phyloP scores from a whole-genome alignment of 768 basidiomycete genomes.

The Russula vinacea region DNA sequence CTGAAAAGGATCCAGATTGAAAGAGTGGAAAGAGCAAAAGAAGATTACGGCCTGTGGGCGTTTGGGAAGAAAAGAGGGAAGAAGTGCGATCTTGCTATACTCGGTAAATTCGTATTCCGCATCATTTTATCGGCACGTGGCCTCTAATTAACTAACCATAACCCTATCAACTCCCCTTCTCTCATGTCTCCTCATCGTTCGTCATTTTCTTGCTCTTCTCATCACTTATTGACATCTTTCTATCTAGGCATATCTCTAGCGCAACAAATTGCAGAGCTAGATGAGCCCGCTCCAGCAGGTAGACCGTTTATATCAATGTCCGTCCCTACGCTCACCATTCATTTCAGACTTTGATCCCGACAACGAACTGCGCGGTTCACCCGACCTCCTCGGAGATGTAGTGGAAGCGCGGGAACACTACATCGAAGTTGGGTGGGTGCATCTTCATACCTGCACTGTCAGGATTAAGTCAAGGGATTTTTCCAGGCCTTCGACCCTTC shows the following conservation, averaged over 20 bases:
- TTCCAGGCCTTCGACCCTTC: slow-evolving; percentile 63
- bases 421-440: slow-evolving; percentile 72
- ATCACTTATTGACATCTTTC: neutral
- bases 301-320: slow-evolving; percentile 31
- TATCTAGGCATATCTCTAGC: slow-evolving; percentile 55
- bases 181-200: slow-evolving; percentile 27
- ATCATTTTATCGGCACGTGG: slow-evolving; percentile 20
- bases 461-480: neutral
- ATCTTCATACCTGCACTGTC: slow-evolving; percentile 1
- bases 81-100: slow-evolving; percentile 7
- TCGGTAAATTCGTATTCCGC: slow-evolving; percentile 3
- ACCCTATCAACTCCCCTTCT: neutral
- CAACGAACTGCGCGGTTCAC: slow-evolving; percentile 39
- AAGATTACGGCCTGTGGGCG: slow-evolving; percentile 28
- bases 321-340: slow-evolving; percentile 18
- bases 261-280: slow-evolving; percentile 79
- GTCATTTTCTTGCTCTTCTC: slow-evolving; percentile 14
- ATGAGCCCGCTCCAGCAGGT: slow-evolving; percentile 69
- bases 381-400: slow-evolving; percentile 35
- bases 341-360: slow-evolving; percentile 42
- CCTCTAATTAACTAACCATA: slow-evolving; percentile 23
- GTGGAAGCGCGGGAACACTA: slow-evolving; percentile 67
- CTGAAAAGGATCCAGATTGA: slow-evolving; percentile 44
- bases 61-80: slow-evolving; percentile 15
- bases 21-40: slow-evolving; percentile 21